These are phyloP conservation scores for Haplosporangium sp. DNA, from an alignment of 371 early-diverging fungal genomes.

Conservation along the genomic window DNA sequence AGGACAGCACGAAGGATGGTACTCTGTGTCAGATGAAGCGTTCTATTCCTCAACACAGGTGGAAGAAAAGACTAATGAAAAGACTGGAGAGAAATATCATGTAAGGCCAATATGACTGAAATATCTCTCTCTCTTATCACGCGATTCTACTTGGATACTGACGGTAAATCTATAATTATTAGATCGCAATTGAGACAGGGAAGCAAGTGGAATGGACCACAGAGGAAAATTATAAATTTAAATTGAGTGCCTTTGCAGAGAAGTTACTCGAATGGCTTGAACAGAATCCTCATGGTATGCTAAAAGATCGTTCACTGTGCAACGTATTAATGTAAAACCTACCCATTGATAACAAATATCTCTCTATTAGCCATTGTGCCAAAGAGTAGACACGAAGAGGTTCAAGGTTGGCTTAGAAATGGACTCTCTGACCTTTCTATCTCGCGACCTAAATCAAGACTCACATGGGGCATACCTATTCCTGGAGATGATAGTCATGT, in stretches of 20 bases:
- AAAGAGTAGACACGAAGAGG: constrained; percentile 68
- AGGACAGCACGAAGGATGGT: constrained; percentile 95
- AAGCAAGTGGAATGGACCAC: constrained; percentile 88
- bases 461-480: constrained; percentile 94
- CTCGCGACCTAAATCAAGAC: constrained; percentile 82
- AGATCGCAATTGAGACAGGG: constrained; percentile 85
- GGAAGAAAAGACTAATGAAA: constrained; percentile 68
- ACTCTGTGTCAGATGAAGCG: constrained; percentile 95
- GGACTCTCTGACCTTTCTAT: constrained; percentile 86
- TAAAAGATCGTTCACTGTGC: background rate
- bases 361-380: constrained; percentile 71
- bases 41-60: constrained; percentile 87
- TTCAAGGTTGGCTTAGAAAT: constrained; percentile 63
- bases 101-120: constrained; percentile 8
- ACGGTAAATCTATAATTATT: background rate
- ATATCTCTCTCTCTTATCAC: background rate
- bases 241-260: constrained; percentile 73
- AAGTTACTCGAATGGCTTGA: constrained; percentile 78
- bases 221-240: constrained; percentile 96
- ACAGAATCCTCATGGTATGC: constrained; percentile 64
- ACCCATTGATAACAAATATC: background rate
- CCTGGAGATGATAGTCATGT: constrained; percentile 91
- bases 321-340: background rate
- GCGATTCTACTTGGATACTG: background rate
- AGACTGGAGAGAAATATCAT: constrained; percentile 64